Base-by-base conservation (phyloP, 2,329 filamentous ascomycete species). In the Geosmithia morbida region DNA sequence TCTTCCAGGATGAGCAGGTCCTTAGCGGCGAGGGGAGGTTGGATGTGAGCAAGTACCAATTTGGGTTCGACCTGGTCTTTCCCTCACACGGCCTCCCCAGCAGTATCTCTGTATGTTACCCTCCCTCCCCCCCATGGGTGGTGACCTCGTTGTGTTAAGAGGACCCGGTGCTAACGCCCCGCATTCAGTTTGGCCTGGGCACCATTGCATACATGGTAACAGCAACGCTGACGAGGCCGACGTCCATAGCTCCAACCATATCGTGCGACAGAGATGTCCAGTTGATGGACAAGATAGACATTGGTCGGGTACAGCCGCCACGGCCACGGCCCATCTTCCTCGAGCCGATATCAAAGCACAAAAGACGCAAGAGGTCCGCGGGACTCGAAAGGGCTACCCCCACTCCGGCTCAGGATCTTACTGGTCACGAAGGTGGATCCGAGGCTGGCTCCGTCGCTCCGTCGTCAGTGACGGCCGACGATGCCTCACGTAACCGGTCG, bases 181-280 rank as follows among this genome's bases (percentile, higher is more conserved):
- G 26, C 43, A 10, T 63, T 63, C 33, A 97, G 88, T 98, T 98
- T 63, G 92, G 97, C 66, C 81, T 90, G 59, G 92, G 92, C 37
- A 89, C 87, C 2, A 87, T 98, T 56, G 83, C 85, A 18, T 98
- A 97, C 66, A 80, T 90, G 68, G 77, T 97, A 56, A 90, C 87
- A 6, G 84, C 90, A 30, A 96, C 88, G 8, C 64, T 97, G 49
- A 97, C 90, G 18, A 80, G 88, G 48, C 90, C 92, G 18, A 92
- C 85, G 0, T 81, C 88, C 6, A 94, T 96, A 51, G 76, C 83
- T 14, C 83, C 90, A 2, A 88, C 83, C 2, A 75, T 82, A 10
- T 84, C 79, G 37, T 92, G 85, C 64, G 87, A 94, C 54, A 77
- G 81, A 51, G 89, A 88, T 57, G 74, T 98, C 19, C 79, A 81